phyloP scores from a whole-genome alignment of 78 protist species.

The Dictyostelium firmibasis region DNA sequence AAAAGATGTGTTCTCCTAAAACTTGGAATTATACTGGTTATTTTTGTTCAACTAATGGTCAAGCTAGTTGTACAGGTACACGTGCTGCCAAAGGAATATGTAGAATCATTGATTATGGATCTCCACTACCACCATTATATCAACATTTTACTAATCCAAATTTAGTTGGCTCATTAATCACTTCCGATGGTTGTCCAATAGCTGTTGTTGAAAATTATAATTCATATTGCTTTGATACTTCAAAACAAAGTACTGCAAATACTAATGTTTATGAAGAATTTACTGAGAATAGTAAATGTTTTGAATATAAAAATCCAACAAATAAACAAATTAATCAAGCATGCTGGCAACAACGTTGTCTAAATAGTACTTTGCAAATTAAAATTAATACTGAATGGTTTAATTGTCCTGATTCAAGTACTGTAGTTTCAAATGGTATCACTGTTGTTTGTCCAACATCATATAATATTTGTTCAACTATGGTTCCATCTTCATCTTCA shows the following conservation, averaged over 20 bases:
- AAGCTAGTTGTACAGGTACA: constrained; percentile 2
- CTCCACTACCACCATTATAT: neutral
- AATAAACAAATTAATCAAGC: neutral
- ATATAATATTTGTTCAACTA: too few relatives aligned
- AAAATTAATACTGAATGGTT: neutral
- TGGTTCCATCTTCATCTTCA: too few relatives aligned
- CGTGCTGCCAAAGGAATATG: constrained; percentile 15
- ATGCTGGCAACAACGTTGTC: constrained; percentile 24
- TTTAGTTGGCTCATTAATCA: neutral
- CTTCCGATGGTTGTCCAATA: constrained; percentile 35
- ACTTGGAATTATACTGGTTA: constrained; percentile 22
- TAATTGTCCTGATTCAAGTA: neutral
- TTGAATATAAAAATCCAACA: neutral
- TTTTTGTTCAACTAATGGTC: neutral
- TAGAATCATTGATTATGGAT: neutral
- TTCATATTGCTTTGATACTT: neutral
- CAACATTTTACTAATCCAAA: constrained; percentile 26
- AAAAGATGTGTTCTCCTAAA: neutral
- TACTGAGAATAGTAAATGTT: neutral
- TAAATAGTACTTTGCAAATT: neutral
- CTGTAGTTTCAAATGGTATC: neutral
- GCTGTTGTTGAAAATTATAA: neutral
- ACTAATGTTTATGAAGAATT: neutral
- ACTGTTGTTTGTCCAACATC: constrained; percentile 40
- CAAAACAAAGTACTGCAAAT: neutral